A percentile compares a stretch with the other conserved stretches of the same genome.
Evolutionary conservation across 805 yeast genomes (phyloP).

Genomic region (Pichia exigua): DNA sequence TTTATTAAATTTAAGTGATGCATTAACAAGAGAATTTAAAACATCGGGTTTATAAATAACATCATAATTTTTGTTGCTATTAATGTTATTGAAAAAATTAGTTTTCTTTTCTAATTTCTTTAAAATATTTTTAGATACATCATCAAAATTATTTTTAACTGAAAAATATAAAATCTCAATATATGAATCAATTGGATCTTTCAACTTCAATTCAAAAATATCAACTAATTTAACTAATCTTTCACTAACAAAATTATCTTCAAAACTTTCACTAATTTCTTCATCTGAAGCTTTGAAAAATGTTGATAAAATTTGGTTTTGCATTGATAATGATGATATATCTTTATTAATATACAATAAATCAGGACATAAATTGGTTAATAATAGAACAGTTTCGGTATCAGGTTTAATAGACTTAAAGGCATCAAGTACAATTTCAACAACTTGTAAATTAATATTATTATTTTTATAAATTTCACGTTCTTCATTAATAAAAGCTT

Average conservation of each 20-base stretch:
- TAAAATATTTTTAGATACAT: constrained; percentile 17
- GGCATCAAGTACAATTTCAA: constrained; percentile 25
- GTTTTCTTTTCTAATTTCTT: constrained; percentile 15
- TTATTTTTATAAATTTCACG: constrained; percentile 5
- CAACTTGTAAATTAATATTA: constrained; percentile 19
- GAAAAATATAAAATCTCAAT: constrained; percentile 27
- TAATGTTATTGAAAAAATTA: constrained; percentile 13
- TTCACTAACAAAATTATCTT: constrained; percentile 20
- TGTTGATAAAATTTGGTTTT: constrained; percentile 13
- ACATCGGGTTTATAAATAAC: constrained; percentile 21
- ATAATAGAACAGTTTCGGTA: constrained; percentile 18
- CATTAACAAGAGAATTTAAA: constrained; percentile 19
- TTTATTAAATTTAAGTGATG: constrained; percentile 19
- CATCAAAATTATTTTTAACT: constrained; percentile 22
- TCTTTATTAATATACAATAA: constrained; percentile 3
- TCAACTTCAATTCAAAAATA: constrained; percentile 14
- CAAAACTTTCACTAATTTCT: constrained; percentile 22
- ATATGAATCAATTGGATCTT: constrained; percentile 19
- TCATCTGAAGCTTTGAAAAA: constrained; percentile 26
- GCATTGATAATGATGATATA: not conserved
- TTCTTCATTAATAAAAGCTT: constrained; percentile 25
- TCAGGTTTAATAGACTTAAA: constrained; percentile 24
- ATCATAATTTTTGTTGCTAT: constrained; percentile 4
- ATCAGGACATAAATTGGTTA: constrained; percentile 17
- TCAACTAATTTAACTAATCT: constrained; percentile 15